These are phyloP conservation scores for Xylariaceae sp. DNA, from an alignment of 2,329 filamentous ascomycete genomes.

Conservation along the genomic window DNA sequence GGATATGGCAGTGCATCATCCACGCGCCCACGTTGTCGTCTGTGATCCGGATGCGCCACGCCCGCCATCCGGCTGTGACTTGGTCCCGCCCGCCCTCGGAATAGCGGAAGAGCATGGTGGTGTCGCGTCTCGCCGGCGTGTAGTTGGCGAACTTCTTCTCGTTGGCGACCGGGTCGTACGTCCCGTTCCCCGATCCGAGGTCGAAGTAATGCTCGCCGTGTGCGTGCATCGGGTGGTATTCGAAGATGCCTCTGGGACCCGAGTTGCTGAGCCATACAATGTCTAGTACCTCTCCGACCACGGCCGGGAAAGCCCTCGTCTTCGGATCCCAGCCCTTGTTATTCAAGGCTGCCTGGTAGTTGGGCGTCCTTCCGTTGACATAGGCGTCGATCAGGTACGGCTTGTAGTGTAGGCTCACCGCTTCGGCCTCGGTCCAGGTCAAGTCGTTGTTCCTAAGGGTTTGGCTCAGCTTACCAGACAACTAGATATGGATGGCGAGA, in stretches of 20 bases:
- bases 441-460: conserved; percentile 35
- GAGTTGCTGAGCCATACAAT: conserved; percentile 44
- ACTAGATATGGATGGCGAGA: background rate
- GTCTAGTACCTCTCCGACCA: conserved; percentile 51
- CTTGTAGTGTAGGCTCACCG: conserved; percentile 17
- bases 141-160: conserved; percentile 36
- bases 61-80: conserved; percentile 51
- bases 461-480: background rate
- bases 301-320: conserved; percentile 45
- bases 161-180: conserved; percentile 45
- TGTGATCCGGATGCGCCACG: conserved; percentile 47
- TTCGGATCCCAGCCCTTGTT: conserved; percentile 50
- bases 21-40: conserved; percentile 49
- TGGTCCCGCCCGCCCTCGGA: conserved; percentile 34
- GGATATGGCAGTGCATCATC: conserved; percentile 58
- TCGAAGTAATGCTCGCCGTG: conserved; percentile 52
- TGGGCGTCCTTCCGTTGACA: conserved; percentile 43
- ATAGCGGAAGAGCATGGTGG: conserved; percentile 54
- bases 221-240: conserved; percentile 49
- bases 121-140: conserved; percentile 38
- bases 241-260: conserved; percentile 33
- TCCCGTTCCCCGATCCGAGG: conserved; percentile 47
- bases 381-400: conserved; percentile 52
- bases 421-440: conserved; percentile 38
- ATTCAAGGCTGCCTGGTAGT: conserved; percentile 44